Base-by-base conservation (phyloP, 345 rosid genomes). In the Arabis hirsuta region DNA sequence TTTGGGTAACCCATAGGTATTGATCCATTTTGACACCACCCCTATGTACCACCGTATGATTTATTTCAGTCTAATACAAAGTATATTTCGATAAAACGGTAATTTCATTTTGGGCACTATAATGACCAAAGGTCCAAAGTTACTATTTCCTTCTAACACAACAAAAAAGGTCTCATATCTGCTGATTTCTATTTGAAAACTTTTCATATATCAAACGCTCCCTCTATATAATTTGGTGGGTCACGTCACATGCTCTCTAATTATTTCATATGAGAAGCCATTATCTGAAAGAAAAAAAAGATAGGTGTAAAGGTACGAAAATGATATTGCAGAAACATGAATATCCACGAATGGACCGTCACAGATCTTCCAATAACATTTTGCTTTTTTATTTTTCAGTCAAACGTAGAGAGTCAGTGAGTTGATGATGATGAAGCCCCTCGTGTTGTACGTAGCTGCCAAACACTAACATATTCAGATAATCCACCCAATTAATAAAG, bases 321-420 rank as follows among this genome's bases (percentile, higher is more conserved):
- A 67, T 67, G 42, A 60, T 12, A 67, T 13, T 16, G 70, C 22
- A 61, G 65, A 69, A 46, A 74, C 74, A 76, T 69, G 48, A 51
- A 69, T 62, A 69, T 76, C 79, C 75, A 76, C 79, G 61, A 70
- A 55, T 69, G 74, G 74, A 63, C 71, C 65, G 60, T 48, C 46
- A 31, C 75, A 63, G 76, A 76, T 70, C 55, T 76, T 56, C 79
- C 71, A 64, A 48, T 69, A 76, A 56, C 44, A 45, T 27, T 43
- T 55, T 16, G 54, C 46, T 19, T 22, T 62, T 68, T 16, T 16
- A 16, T 16, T 62, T 67, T 61, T 38, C 10, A 51, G 76, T 70
- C 79, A 76, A 76, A 68, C 60, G 13, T 55, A 47, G 50, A 62
- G 54, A 69, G 76, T 64, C 68, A 67, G 48, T 59, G 56, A 74